These are phyloP conservation scores for Suhomyces bribrorum DNA, from an alignment of 1,139 yeast species.

Conservation along the genomic window DNA sequence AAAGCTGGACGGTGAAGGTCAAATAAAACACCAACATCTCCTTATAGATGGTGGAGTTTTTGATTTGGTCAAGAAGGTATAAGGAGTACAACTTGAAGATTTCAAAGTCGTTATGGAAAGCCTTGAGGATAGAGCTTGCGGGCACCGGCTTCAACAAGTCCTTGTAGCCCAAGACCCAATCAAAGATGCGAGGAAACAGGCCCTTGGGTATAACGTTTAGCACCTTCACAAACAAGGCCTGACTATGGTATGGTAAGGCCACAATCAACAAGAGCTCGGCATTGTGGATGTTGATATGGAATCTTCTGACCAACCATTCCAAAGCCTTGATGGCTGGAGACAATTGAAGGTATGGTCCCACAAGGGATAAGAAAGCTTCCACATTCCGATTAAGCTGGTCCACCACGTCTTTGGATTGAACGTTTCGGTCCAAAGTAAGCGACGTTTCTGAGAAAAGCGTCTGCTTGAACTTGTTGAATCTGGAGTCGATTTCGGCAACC, in stretches of 20 bases:
- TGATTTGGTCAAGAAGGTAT: constrained; percentile 55
- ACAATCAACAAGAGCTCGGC: constrained; percentile 71
- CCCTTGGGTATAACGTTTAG: constrained; percentile 65
- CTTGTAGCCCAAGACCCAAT: constrained; percentile 70
- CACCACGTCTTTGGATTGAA: constrained; percentile 74
- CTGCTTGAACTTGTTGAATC: constrained; percentile 67
- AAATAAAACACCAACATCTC: constrained; percentile 77
- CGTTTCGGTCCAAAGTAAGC: constrained; percentile 73
- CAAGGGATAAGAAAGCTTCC: constrained; percentile 67
- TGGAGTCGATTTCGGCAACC: constrained; percentile 66
- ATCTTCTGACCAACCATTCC: constrained; percentile 95
- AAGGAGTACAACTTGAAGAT: constrained; percentile 66
- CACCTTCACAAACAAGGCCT: constrained; percentile 72
- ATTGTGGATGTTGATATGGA: constrained; percentile 80
- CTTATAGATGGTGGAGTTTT: constrained; percentile 60
- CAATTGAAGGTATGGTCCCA: constrained; percentile 74
- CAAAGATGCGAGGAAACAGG: constrained; percentile 73
- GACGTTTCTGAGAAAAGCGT: constrained; percentile 84
- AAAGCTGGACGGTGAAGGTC: constrained; percentile 66
- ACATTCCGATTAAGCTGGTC: constrained; percentile 74
- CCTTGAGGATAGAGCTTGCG: constrained; percentile 65
- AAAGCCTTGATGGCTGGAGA: constrained; percentile 79
- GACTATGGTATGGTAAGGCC: constrained; percentile 73
- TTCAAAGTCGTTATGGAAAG: constrained; percentile 65
- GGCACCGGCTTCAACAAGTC: constrained; percentile 67